Evolutionary conservation across 1,139 yeast species (phyloP), one percentile per base, ranked within the genome.

Genomic region (Pichia sp.): DNA sequence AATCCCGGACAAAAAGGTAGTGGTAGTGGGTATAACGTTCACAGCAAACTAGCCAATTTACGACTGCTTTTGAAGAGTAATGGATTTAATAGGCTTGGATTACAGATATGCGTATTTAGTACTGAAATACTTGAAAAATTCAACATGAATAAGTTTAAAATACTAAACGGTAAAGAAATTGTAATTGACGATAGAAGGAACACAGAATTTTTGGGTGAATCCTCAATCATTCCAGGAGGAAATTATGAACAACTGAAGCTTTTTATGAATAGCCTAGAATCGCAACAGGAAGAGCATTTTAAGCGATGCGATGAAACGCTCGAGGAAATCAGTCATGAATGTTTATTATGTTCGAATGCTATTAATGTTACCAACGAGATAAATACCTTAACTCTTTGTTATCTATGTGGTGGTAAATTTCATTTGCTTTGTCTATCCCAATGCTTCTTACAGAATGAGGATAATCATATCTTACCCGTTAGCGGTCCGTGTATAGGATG

Each of bases 31-130:
- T 54, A 67, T 38, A 60, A 72, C 1, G 45, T 81, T 2, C 76
- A 71, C 47, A 70, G 72, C 43, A 72, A 73, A 44, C 45, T 83
- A 23, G 87, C 75, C 0, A 70, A 76, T 51, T 57, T 77, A 7
- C 63, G 78, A 39, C 58, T 75, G 34, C 61, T 85, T 26, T 42
- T 80, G 4, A 53, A 55, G 1, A 59, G 72, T 4, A 52, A 54
- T 2, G 72, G 70, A 38, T 80, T 80, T 55, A 52, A 54, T 1
- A 55, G 64, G 16, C 63, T 76, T 67, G 64, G 65, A 9, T 49
- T 62, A 28, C 51, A 55, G 38, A 49, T 62, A 7, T 53, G 55
- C 1, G 46, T 64, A 3, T 58, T 61, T 37, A 55, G 55, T 42
- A 41, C 48, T 6, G 43, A 36, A 6, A 33, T 38, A 6, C 45